phyloP scores from a whole-genome alignment of 371 early-diverging fungal species.

The Lichtheimia ramosa region DNA sequence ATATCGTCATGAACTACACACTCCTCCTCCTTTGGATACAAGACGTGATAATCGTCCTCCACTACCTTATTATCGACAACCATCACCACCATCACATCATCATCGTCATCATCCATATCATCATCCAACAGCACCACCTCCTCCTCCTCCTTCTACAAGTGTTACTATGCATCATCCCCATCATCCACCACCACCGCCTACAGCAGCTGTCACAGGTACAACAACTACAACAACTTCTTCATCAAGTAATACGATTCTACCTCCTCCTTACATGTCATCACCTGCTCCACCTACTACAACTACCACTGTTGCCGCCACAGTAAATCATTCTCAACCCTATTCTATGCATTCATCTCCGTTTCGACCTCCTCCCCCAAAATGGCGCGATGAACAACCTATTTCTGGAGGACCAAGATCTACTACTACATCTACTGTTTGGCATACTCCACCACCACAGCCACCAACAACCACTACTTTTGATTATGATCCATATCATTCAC shows the following conservation, averaged over 20 bases:
- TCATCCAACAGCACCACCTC: background rate
- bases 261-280: background rate
- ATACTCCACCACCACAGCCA: slow-evolving; percentile 9
- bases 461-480: slow-evolving; percentile 5
- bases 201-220: background rate
- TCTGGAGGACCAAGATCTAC: background rate
- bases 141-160: background rate
- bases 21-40: background rate
- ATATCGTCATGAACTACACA: background rate
- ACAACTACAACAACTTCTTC: background rate
- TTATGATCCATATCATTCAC: slow-evolving; percentile 18
- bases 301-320: no score
- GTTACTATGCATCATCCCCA: background rate
- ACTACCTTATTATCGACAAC: background rate
- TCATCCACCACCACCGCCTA: background rate
- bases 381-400: slow-evolving; percentile 5
- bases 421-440: slow-evolving; percentile 8
- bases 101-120: background rate
- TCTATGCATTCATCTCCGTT: background rate
- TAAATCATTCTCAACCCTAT: background rate
- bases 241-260: no score
- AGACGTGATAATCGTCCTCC: background rate
- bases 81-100: background rate
- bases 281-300: no score
- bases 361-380: slow-evolving; percentile 13